Percentiles rank a stretch among this genome's conserved stretches.
Conservation (phyloP, 2,329 filamentous ascomycete genomes). For the Epichloe elymi region DNA sequence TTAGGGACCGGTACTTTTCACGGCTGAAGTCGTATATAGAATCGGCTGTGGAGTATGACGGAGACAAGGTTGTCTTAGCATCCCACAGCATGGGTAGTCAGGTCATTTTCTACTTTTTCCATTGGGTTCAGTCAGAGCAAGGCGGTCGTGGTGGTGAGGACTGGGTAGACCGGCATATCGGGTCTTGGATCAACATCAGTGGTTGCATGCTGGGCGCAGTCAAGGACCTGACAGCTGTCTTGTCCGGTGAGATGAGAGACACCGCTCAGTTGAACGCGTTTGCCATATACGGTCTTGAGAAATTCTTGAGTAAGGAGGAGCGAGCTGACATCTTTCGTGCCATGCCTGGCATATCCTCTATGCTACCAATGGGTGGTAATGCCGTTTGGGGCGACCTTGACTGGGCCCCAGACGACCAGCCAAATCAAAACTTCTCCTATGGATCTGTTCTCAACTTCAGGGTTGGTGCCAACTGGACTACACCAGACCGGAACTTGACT, state of each 20-base stretch:
- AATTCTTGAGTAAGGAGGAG: conserved; percentile 83
- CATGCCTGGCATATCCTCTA: conserved; percentile 93
- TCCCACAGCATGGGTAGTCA: conserved; percentile 98
- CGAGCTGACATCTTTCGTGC: conserved; percentile 87
- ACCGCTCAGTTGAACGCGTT: conserved; percentile 94
- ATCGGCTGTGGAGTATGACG: conserved; percentile 57
- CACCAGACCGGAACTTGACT: conserved; percentile 63
- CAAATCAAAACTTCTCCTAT: conserved; percentile 58
- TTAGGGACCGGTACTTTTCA: conserved; percentile 87
- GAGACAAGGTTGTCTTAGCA: conserved; percentile 70
- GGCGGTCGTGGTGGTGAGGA: conserved; percentile 69
- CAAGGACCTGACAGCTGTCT: conserved; percentile 78
- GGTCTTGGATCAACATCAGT: conserved; percentile 96
- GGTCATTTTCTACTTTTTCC: conserved; percentile 73
- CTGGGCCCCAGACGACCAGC: conserved; percentile 77
- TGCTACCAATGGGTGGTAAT: conserved; percentile 89
- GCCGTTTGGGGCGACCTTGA: conserved; percentile 86
- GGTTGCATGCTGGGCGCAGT: conserved; percentile 94
- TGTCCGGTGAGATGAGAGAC: conserved; percentile 97
- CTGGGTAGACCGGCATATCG: conserved; percentile 85
- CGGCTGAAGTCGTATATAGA: conserved; percentile 85
- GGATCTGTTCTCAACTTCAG: conserved; percentile 82
- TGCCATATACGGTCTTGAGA: conserved; percentile 92
- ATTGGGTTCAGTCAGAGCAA: conserved; percentile 64
- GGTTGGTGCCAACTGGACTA: conserved; percentile 47